Percentiles rank a stretch among this genome's conserved stretches.
Evolutionary conservation across 2,329 filamentous ascomycete genomes (phyloP).

Genomic region (Tolypocladium endophyticum): DNA sequence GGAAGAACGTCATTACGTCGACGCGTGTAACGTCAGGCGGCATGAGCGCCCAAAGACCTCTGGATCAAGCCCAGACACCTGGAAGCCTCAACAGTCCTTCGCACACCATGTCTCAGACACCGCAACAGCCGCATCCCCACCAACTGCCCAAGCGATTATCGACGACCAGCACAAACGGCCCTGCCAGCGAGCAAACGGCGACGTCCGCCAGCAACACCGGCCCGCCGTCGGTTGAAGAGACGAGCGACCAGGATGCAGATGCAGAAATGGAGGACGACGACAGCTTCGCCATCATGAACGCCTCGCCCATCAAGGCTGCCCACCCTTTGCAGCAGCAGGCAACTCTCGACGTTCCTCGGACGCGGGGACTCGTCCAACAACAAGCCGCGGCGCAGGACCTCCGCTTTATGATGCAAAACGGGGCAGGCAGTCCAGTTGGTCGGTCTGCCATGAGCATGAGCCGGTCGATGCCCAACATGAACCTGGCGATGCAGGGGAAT

Average conservation of each 20-base stretch:
- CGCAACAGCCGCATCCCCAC: slow-evolving; percentile 10
- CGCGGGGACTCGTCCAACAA: slow-evolving; percentile 25
- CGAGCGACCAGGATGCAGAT: slow-evolving; percentile 32
- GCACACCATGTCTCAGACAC: slow-evolving; percentile 12
- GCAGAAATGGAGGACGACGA: slow-evolving; percentile 50
- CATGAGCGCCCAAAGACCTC: slow-evolving; percentile 37
- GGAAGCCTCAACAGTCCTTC: slow-evolving; percentile 10
- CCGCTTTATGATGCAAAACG: slow-evolving; percentile 33
- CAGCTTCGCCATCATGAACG: slow-evolving; percentile 38
- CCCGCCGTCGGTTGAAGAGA: slow-evolving; percentile 33
- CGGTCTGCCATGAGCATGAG: slow-evolving; percentile 28
- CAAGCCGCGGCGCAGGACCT: slow-evolving; percentile 18
- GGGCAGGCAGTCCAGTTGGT: slow-evolving; percentile 22
- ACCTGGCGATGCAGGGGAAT: slow-evolving; percentile 27
- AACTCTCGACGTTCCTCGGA: slow-evolving; percentile 32
- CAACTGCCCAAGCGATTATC: slow-evolving; percentile 18
- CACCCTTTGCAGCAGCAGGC: slow-evolving; percentile 28
- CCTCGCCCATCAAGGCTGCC: slow-evolving; percentile 25
- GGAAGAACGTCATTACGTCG: slow-evolving; percentile 50
- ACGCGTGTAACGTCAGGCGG: slow-evolving; percentile 31
- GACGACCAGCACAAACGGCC: slow-evolving; percentile 23
- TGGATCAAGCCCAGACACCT: slow-evolving; percentile 25
- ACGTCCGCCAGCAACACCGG: slow-evolving; percentile 22
- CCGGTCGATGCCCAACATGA: slow-evolving; percentile 36
- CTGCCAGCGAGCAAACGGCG: slow-evolving; percentile 21